Evolutionary conservation across 2,329 filamentous ascomycete species (phyloP).

Genomic region (Aspergillus jensenii): DNA sequence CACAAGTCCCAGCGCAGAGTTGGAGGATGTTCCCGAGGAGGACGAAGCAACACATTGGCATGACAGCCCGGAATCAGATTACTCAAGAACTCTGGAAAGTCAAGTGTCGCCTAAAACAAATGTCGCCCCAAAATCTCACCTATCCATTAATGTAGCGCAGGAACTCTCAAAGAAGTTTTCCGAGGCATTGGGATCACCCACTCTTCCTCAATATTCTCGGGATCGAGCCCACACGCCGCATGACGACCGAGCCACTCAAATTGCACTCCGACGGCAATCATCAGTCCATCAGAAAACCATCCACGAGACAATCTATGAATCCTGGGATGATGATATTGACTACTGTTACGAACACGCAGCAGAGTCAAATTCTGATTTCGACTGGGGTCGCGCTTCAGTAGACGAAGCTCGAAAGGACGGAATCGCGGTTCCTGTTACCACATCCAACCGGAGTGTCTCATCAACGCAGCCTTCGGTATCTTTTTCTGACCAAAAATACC

Average conservation of each 20-base stretch:
- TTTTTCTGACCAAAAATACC: constrained; percentile 21
- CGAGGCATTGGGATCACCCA: constrained; percentile 47
- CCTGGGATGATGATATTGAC: constrained; percentile 64
- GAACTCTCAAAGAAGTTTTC: constrained; percentile 42
- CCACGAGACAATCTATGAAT: constrained; percentile 37
- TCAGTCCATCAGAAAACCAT: constrained; percentile 19
- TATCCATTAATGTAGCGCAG: constrained; percentile 32
- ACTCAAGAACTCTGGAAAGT: constrained; percentile 21
- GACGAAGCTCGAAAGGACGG: constrained; percentile 28
- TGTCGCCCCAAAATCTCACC: constrained; percentile 26
- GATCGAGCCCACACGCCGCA: constrained; percentile 15
- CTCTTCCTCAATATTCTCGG: constrained; percentile 29
- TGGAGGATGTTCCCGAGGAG: constrained; percentile 49
- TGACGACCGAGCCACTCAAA: constrained; percentile 16
- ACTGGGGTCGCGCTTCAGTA: constrained; percentile 50
- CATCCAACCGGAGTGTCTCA: constrained; percentile 6
- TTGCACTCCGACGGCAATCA: constrained; percentile 14
- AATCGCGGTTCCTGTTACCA: constrained; percentile 16
- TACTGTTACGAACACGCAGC: constrained; percentile 62
- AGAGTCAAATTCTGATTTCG: constrained; percentile 61
- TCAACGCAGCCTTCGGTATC: constrained; percentile 13
- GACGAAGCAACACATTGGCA: constrained; percentile 38
- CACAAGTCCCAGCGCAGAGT: constrained; percentile 38
- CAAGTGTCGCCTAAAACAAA: constrained; percentile 12
- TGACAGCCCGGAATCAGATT: constrained; percentile 27